A percentile compares a stretch with the other conserved stretches of the same genome.
These are phyloP conservation scores for Penicillium sp. DNA, from an alignment of 2,329 filamentous ascomycete species.

Conservation along the genomic window DNA sequence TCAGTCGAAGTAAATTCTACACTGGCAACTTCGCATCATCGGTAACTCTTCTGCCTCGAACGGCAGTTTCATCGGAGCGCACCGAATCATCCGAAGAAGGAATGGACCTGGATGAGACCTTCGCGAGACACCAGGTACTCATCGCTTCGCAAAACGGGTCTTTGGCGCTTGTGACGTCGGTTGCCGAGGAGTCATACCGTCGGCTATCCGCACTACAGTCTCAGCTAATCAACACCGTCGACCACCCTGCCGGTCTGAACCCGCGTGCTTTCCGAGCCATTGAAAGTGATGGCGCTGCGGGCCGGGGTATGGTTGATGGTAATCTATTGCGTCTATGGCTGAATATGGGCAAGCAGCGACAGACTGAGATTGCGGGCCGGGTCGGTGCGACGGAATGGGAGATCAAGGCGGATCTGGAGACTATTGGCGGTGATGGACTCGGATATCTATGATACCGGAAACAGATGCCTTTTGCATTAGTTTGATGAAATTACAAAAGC, in stretches of 20 bases:
- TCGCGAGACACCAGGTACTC: conserved; percentile 56
- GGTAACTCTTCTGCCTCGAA: conserved; percentile 72
- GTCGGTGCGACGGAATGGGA: conserved; percentile 67
- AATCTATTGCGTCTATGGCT: conserved; percentile 70
- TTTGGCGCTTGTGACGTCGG: conserved; percentile 70
- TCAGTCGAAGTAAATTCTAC: conserved; percentile 85
- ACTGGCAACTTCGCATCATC: conserved; percentile 74
- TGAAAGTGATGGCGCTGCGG: conserved; percentile 47
- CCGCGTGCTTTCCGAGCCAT: conserved; percentile 71
- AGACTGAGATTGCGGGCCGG: conserved; percentile 69
- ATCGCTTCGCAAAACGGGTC: conserved; percentile 73
- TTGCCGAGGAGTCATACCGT: conserved; percentile 78
- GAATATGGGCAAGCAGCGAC: conserved; percentile 68
- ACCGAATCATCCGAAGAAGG: conserved; percentile 33
- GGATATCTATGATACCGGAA: conserved; percentile 33
- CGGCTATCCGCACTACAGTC: conserved; percentile 77
- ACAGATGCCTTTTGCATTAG: not conserved
- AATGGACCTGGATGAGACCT: conserved; percentile 36
- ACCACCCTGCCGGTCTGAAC: conserved; percentile 77
- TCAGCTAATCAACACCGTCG: conserved; percentile 72
- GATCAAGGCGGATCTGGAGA: conserved; percentile 67
- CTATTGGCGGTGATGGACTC: conserved; percentile 62
- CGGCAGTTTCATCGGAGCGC: conserved; percentile 47
- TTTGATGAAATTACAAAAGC: not conserved
- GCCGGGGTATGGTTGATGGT: conserved; percentile 73